These are phyloP conservation scores for Trichosanthes cucumerina DNA, from an alignment of 306 rosid genomes.

Conservation along the genomic window DNA sequence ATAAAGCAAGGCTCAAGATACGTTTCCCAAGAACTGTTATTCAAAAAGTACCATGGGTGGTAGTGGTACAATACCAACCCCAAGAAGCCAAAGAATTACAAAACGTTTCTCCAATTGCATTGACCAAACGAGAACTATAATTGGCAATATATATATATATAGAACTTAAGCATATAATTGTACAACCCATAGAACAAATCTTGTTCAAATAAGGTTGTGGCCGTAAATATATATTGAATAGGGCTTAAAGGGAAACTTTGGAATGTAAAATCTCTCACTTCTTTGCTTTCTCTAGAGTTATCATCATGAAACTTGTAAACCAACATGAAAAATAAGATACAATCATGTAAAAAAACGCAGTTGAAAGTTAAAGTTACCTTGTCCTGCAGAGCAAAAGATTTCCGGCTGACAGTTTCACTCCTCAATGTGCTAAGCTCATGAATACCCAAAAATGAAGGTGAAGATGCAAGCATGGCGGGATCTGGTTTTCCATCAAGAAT, in stretches of 20 bases:
- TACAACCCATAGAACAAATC: neutral
- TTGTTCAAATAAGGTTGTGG: too few relatives aligned
- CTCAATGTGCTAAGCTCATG: slow-evolving; percentile 36
- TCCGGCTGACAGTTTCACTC: slow-evolving; percentile 56
- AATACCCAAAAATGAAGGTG: slow-evolving; percentile 31
- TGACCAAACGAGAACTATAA: neutral
- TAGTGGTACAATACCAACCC: neutral
- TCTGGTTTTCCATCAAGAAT: slow-evolving; percentile 30
- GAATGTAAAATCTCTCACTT: neutral
- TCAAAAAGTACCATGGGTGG: neutral
- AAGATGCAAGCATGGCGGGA: slow-evolving; percentile 28
- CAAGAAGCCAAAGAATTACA: neutral
- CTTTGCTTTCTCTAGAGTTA: neutral
- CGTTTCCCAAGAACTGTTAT: neutral
- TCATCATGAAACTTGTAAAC: neutral
- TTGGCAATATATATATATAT: neutral
- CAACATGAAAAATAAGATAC: neutral
- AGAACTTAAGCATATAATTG: neutral
- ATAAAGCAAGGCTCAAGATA: neutral
- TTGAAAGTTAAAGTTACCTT: slow-evolving; percentile 47
- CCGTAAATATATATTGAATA: neutral
- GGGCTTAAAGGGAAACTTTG: neutral
- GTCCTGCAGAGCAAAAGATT: slow-evolving; percentile 88
- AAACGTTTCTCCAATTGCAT: neutral
- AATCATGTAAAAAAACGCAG: slow-evolving; percentile 3